Evolutionary conservation across 1,139 yeast species (phyloP).

Genomic region (Hyphopichia burtonii): DNA sequence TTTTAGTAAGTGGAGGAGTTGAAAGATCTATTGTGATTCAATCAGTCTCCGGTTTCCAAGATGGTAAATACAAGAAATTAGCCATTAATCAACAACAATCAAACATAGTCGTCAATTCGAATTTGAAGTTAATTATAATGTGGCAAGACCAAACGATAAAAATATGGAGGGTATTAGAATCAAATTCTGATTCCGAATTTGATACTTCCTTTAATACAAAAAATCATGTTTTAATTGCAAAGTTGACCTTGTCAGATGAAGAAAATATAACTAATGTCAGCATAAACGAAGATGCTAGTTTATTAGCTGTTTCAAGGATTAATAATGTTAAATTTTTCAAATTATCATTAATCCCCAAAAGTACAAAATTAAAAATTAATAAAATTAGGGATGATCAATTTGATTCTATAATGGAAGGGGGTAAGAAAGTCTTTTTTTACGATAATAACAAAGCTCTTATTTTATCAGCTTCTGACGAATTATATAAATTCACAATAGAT

Average conservation of each 20-base stretch:
- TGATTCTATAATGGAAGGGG: conserved; percentile 52
- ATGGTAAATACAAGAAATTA: conserved; percentile 71
- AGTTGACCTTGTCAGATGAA: conserved; percentile 68
- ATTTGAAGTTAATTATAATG: conserved; percentile 55
- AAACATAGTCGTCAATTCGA: conserved; percentile 51
- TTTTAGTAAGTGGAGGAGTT: conserved; percentile 85
- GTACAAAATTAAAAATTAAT: conserved; percentile 45
- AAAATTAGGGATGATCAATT: conserved; percentile 54
- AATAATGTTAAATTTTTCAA: conserved; percentile 68
- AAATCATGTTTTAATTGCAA: conserved; percentile 55
- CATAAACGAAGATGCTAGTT: conserved; percentile 63
- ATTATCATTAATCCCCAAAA: conserved; percentile 32
- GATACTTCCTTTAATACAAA: conserved; percentile 20
- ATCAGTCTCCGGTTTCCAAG: conserved; percentile 65
- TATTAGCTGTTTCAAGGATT: conserved; percentile 71
- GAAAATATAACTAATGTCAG: conserved; percentile 76
- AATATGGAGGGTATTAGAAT: conserved; percentile 62
- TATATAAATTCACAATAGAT: conserved; percentile 48
- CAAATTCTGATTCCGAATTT: neutral
- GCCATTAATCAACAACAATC: conserved; percentile 64
- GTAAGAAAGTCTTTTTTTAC: conserved; percentile 49
- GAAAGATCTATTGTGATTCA: conserved; percentile 78
- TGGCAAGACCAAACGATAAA: conserved; percentile 86
- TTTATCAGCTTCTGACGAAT: conserved; percentile 66
- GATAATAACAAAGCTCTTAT: conserved; percentile 48